Evolutionary conservation across 106 monocot species (phyloP).

Genomic region (Agapanthus africanus): DNA sequence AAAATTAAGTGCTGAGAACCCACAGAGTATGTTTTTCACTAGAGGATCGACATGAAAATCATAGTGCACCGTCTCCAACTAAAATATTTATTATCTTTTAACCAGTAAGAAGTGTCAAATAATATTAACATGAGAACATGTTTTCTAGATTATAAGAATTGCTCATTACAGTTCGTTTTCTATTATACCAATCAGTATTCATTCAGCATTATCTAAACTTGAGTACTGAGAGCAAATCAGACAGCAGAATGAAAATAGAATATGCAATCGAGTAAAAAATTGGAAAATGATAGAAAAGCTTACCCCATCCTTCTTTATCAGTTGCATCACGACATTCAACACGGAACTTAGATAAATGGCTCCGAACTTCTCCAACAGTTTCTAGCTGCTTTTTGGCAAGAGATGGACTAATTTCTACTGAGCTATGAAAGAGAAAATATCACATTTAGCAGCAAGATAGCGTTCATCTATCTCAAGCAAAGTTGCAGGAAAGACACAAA

Average conservation of each 20-base stretch:
- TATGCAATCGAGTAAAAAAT: neutral
- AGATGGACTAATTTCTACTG: slow-evolving; percentile 86
- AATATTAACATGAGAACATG: neutral
- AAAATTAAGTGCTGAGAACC: neutral
- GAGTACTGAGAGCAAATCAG: neutral
- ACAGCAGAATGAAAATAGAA: no score
- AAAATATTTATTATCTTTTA: no score
- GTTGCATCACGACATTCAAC: slow-evolving; percentile 91
- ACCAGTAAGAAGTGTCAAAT: neutral
- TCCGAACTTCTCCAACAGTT: slow-evolving; percentile 82
- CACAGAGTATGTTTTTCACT: no score
- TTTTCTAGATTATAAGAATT: neutral
- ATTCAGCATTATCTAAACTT: neutral
- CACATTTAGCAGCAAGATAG: neutral
- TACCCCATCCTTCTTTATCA: slow-evolving; percentile 90
- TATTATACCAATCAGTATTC: neutral
- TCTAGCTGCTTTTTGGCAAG: slow-evolving; percentile 80
- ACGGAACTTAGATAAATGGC: slow-evolving; percentile 68
- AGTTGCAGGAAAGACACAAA: neutral
- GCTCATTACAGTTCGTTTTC: neutral
- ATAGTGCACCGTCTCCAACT: no score
- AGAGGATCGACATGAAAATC: no score
- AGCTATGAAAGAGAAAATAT: slow-evolving; percentile 31
- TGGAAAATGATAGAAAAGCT: slow-evolving; percentile 9
- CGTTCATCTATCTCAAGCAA: neutral